Evolutionary conservation across 2,329 filamentous ascomycete genomes (phyloP).

Genomic region (Trichoderma sp.): DNA sequence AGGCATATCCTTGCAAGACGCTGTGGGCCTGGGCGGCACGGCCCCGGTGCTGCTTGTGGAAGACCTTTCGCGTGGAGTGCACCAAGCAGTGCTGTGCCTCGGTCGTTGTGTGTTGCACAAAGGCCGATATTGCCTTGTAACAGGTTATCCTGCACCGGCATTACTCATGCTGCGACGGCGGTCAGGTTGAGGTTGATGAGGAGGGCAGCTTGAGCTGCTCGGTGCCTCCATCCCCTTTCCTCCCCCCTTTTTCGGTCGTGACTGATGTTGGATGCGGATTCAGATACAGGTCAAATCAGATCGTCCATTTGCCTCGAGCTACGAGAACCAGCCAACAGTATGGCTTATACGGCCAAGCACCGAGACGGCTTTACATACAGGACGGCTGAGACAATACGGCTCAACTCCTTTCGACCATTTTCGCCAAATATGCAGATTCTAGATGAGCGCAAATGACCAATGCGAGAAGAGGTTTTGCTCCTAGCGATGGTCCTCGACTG

Average conservation of each 20-base stretch:
- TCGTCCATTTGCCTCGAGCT: background rate
- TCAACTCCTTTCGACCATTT: background rate
- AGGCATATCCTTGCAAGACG: constrained; percentile 15
- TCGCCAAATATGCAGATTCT: background rate
- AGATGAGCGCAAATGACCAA: background rate
- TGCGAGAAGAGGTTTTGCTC: background rate
- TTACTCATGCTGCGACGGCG: background rate
- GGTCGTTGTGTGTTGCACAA: constrained; percentile 9
- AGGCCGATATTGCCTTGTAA: constrained; percentile 8
- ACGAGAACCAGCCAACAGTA: background rate
- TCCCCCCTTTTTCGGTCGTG: background rate
- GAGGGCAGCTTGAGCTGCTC: background rate
- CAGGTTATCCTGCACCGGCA: constrained; percentile 1
- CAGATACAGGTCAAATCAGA: background rate
- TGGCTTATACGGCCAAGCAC: constrained; percentile 3
- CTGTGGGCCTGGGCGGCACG: constrained; percentile 16
- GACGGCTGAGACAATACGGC: background rate
- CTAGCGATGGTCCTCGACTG: background rate
- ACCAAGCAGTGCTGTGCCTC: constrained; percentile 15
- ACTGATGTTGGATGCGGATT: background rate
- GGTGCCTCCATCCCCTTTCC: background rate
- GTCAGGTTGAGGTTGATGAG: background rate
- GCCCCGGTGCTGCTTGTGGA: constrained; percentile 19
- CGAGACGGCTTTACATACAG: background rate
- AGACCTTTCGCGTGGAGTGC: constrained; percentile 9